Evolutionary conservation across 768 basidiomycete genomes (phyloP).

Genomic region (Suillus luteus): DNA sequence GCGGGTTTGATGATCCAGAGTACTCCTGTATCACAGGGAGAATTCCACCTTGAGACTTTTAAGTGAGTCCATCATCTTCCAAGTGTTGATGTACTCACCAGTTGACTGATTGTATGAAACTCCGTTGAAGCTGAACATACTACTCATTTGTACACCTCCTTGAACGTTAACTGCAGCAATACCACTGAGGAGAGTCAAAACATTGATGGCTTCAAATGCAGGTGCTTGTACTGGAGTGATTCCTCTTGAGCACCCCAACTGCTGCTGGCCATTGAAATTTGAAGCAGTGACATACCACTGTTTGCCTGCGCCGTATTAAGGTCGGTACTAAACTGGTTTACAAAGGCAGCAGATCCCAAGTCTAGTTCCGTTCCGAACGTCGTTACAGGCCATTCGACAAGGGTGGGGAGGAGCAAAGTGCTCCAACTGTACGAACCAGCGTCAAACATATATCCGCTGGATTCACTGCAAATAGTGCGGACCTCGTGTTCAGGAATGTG

Average conservation of each 20-base stretch:
- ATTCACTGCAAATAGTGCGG: not conserved
- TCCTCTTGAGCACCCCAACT: not conserved
- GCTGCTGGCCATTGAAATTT: not conserved
- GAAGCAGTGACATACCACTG: not conserved
- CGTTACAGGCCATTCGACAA: not conserved
- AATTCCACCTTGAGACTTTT: not conserved
- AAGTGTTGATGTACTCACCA: not conserved
- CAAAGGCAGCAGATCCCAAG: not conserved
- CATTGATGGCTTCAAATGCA: not conserved
- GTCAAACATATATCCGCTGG: not conserved
- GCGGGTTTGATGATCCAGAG: not conserved
- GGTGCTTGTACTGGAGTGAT: not conserved
- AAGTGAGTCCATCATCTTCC: not conserved
- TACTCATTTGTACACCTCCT: not conserved
- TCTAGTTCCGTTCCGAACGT: not conserved
- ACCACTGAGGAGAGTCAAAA: slow-evolving; percentile 5
- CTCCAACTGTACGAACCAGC: slow-evolving; percentile 2
- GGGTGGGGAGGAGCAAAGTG: slow-evolving; percentile 1
- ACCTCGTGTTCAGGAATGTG: not conserved
- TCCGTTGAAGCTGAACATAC: slow-evolving; percentile 5
- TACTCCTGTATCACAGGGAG: slow-evolving; percentile 1
- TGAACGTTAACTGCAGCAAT: not conserved
- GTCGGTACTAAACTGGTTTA: not conserved
- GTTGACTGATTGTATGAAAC: slow-evolving; percentile 4
- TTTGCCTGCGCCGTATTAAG: rapidly evolving